phyloP scores from a whole-genome alignment of 805 yeast genomes.

The Ogataea naganishii region DNA sequence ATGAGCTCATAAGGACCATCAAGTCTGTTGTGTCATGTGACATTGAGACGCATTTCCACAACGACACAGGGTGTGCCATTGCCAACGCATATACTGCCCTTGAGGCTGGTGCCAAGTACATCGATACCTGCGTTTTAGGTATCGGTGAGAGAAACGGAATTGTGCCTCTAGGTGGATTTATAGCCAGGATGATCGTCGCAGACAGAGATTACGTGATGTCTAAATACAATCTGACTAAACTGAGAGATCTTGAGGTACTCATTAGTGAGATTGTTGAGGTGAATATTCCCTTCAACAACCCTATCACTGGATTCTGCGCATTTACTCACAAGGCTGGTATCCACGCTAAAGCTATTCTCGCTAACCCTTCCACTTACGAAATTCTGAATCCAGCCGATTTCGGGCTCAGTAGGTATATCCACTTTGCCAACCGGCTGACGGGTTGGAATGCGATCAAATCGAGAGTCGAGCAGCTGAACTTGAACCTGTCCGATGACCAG shows the following conservation, averaged over 20 bases:
- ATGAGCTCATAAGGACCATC: conserved; percentile 49
- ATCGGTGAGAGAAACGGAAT: conserved; percentile 60
- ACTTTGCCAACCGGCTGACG: conserved; percentile 51
- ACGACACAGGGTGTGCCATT: conserved; percentile 57
- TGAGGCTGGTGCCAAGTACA: conserved; percentile 54
- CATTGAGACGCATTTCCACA: conserved; percentile 55
- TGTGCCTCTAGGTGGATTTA: conserved; percentile 52
- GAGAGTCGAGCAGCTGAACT: conserved; percentile 51
- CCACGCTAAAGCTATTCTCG: conserved; percentile 54
- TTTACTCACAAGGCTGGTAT: conserved; percentile 59
- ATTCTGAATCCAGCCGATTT: conserved; percentile 50
- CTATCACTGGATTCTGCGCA: conserved; percentile 58
- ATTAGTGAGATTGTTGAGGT: conserved; percentile 53
- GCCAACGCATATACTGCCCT: conserved; percentile 57
- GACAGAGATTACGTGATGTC: conserved; percentile 51
- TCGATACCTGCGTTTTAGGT: conserved; percentile 51
- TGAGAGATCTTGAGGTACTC: conserved; percentile 49
- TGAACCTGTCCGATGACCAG: conserved; percentile 47
- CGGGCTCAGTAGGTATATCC: conserved; percentile 53
- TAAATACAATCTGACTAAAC: conserved; percentile 45
- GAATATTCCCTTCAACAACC: conserved; percentile 53
- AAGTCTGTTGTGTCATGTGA: conserved; percentile 51
- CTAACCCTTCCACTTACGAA: conserved; percentile 57
- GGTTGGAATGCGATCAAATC: conserved; percentile 60
- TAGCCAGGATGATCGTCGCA: conserved; percentile 58